Evolutionary conservation across 2,329 filamentous ascomycete species (phyloP), one percentile per base, ranked within the genome.

Genomic region (Cadophora luteo-olivacea): DNA sequence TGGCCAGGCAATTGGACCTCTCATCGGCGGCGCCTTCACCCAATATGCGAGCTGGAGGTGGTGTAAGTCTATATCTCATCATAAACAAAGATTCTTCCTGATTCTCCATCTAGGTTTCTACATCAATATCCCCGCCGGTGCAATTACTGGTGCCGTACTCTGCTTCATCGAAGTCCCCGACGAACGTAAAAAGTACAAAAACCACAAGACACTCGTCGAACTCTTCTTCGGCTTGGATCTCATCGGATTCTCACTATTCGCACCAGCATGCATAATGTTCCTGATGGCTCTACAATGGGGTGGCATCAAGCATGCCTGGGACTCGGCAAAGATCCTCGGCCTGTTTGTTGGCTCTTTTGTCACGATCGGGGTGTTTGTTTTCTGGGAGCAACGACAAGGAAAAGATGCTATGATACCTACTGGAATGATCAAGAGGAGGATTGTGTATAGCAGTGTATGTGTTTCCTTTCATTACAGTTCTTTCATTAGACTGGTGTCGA

Each of bases 261-360:
- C 79, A 69, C 67, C 74, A 75, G 12, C 70, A 74, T 24, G 71
- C 74, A 52, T 80, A 72, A 24, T 72, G 79, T 48, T 79, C 16
- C 69, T 79, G 3, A 72, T 80, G 3, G 78, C 79, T n/a, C 67
- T 80, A 1, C 72, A 79, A 66, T 79, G 74, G 74, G 79, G 78
- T 16, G 79, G 78, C 3, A 69, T 62, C 1, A 70, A 70, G 3
- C 76, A 77, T 52, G 25, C 76, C 1, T 81, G 79, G 79, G 73
- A 70, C 19, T 70, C 62, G 24, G 38, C 73, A 0, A 70, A 32
- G 0, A 66, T 77, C 16, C 75, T 79, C 12, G 75, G 75, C 2
- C 68, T 78, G 6, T 73, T 78, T 61, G 64, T 64, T 36, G 74
- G 75, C 8, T 64, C 73, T 12, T 69, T 24, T 14, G 66, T 24